Evolutionary conservation across 2,329 filamentous ascomycete genomes (phyloP).

Genomic region (Intubia oerlemansii): DNA sequence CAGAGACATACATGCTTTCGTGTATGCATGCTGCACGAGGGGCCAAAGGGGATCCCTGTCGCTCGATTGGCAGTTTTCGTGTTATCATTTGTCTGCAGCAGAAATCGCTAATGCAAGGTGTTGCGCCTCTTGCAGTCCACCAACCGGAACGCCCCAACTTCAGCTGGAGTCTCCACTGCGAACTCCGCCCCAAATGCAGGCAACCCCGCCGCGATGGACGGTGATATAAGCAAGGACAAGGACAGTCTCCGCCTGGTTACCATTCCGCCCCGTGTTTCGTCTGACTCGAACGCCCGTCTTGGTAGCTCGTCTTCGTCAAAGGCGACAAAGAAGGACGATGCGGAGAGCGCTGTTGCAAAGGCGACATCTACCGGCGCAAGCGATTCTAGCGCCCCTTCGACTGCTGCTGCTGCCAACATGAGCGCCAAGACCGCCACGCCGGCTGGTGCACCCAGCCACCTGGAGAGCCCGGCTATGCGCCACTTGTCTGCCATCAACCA

Average conservation of each 20-base stretch:
- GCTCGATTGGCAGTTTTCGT: too few relatives aligned
- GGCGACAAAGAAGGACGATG: background rate
- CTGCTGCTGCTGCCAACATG: background rate
- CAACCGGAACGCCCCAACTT: constrained; percentile 37
- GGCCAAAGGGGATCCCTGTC: too few relatives aligned
- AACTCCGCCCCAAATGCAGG: too few relatives aligned
- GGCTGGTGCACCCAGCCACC: constrained; percentile 12
- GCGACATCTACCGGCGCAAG: too few relatives aligned
- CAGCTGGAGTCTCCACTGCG: too few relatives aligned
- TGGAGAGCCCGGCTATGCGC: constrained; percentile 53
- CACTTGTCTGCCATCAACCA: constrained; percentile 76
- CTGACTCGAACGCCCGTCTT: constrained; percentile 41
- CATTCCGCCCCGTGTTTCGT: constrained; percentile 37
- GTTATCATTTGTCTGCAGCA: too few relatives aligned
- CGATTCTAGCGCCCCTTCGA: background rate
- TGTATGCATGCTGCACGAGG: too few relatives aligned
- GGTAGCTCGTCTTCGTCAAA: constrained; percentile 34
- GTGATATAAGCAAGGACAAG: constrained; percentile 22
- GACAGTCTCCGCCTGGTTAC: constrained; percentile 34
- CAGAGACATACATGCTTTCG: too few relatives aligned
- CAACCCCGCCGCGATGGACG: too few relatives aligned
- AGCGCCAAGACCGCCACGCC: background rate
- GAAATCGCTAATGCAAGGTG: too few relatives aligned
- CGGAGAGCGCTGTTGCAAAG: background rate
- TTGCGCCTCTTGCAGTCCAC: too few relatives aligned